Base-by-base conservation (phyloP, 352 stramenopile genomes). In the Thalassiosira oceanica region DNA sequence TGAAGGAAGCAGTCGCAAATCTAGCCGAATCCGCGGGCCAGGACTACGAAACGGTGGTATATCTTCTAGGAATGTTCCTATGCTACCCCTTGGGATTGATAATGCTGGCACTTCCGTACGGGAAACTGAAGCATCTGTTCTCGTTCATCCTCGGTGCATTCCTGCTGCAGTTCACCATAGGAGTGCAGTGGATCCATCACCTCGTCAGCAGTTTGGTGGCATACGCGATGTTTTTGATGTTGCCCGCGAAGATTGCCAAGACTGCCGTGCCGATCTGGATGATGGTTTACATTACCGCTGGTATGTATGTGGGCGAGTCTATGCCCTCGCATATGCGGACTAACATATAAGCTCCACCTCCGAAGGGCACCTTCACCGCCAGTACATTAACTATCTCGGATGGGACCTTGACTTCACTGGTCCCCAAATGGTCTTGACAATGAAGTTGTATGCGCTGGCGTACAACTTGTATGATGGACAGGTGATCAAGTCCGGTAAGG, bases 361-460 rank as follows among this genome's bases (percentile, higher is more conserved):
- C n/a, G n/a, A n/a, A n/a, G n/a, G n/a, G 15, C 95, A 98, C 78
- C 87, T 98, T 42, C 97, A 98, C 78, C 94, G 95, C 63, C 74
- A 97, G 31, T 96, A 95, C 54, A 92, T 97, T 39, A 95, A 98
- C 69, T 98, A 98, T 74, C 94, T 98, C 33, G 85, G 85, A 21
- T 92, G 78, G 75, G 85, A 92, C 73, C 72, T 92, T 44, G 85
- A 78, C 37, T 78, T 78, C 18, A 78, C 67, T 43, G 67, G 67
- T 45, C 49, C 58, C 36, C 67, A 78, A 66, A 78, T 78, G 94
- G 83, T 97, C 45, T 82, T 98, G 20, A 93, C 96, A 26, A 97
- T 98, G 83, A 98, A 98, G 76, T 87, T 98, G 28, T 98, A 95
- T 55, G 95, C 93, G 76, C 96, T 98, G 66, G 94, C 93, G n/a